Evolutionary conservation across 805 yeast genomes (phyloP).

Genomic region (Scheffersomyces ergatensis): DNA sequence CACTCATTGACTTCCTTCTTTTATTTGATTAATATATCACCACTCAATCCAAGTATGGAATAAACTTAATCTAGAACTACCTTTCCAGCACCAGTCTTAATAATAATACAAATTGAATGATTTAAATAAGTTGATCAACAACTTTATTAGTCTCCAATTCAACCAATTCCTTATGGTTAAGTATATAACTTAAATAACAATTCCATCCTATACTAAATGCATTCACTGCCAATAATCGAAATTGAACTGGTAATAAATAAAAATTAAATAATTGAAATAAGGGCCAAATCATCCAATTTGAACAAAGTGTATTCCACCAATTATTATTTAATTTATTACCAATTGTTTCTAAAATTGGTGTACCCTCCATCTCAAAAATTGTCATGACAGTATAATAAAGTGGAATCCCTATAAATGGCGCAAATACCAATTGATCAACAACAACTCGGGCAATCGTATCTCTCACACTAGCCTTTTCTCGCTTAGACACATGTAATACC

Average conservation of each 20-base stretch:
- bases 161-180: conserved; percentile 12
- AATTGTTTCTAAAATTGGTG: conserved; percentile 39
- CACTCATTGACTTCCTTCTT: no score
- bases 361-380: conserved; percentile 52
- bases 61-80: no score
- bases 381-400: conserved; percentile 70
- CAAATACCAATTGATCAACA: conserved; percentile 71
- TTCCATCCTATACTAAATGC: conserved; percentile 80
- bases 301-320: conserved; percentile 63
- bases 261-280: conserved; percentile 78
- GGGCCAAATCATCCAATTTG: conserved; percentile 93
- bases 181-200: conserved; percentile 61
- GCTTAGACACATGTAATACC: neutral
- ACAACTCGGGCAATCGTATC: conserved; percentile 46
- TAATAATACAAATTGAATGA: no score
- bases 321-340: conserved; percentile 44
- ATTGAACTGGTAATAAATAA: conserved; percentile 67
- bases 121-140: no score
- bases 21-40: no score
- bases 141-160: no score
- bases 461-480: neutral
- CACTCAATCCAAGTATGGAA: no score
- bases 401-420: conserved; percentile 73
- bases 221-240: conserved; percentile 68
- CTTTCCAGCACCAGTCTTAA: no score